Conservation (phyloP, 2,329 filamentous ascomycete species). For the Ophiostoma ulmi region DNA sequence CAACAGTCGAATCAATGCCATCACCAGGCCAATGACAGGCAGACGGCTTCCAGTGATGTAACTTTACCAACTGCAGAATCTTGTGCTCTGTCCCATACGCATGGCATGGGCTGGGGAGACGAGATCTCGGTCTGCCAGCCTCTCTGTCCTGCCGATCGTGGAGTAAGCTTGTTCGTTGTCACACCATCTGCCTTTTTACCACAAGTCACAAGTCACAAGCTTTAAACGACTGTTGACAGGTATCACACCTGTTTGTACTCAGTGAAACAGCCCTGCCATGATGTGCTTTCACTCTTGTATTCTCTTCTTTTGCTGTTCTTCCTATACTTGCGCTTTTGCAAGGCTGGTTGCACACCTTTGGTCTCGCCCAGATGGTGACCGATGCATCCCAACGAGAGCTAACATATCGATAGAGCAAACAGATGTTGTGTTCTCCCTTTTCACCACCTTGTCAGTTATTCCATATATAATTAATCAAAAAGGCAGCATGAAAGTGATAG, state of each 20-base stretch:
- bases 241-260: conserved; percentile 2
- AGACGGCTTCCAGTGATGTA: background rate
- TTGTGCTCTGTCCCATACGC: background rate
- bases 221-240: background rate
- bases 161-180: background rate
- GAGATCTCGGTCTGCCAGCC: background rate
- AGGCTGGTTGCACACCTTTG: background rate
- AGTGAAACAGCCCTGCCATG: background rate
- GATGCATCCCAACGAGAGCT: background rate
- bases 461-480: background rate
- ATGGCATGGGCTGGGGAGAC: background rate
- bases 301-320: background rate
- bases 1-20: background rate
- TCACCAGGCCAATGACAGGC: background rate
- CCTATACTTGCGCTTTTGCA: background rate
- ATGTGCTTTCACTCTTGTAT: background rate
- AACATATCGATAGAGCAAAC: background rate
- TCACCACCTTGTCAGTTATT: background rate
- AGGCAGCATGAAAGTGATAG: background rate
- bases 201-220: conserved; percentile 4
- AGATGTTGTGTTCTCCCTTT: background rate
- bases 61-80: background rate
- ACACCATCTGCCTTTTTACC: background rate
- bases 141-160: background rate
- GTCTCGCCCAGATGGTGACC: background rate